These are phyloP conservation scores for cucumber (Cucumis sativus) DNA, from an alignment of 306 rosid genomes.

Conservation along the genomic window DNA sequence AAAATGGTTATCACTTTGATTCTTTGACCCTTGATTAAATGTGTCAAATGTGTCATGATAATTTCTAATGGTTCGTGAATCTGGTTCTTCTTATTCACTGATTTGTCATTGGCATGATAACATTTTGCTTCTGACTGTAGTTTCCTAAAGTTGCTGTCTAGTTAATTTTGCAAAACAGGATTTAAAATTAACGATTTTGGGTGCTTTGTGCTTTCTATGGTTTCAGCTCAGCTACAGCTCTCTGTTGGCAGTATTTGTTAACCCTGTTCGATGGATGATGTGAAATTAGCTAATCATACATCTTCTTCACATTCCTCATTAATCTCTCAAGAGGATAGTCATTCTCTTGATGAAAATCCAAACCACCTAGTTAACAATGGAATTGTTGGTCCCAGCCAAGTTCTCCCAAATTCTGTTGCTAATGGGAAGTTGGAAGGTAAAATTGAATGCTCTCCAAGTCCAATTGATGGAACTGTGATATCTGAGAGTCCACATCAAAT, in stretches of 20 bases:
- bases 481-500: not conserved
- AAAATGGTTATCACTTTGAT: not conserved
- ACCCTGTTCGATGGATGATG: constrained; percentile 9
- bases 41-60: not conserved
- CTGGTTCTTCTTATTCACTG: not conserved
- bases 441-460: not conserved
- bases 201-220: constrained; percentile 1
- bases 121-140: not conserved
- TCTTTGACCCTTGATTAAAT: not conserved
- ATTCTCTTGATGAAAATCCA: not conserved
- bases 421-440: not conserved
- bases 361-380: constrained; percentile 2
- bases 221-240: not conserved
- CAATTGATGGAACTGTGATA: not conserved
- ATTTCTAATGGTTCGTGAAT: not conserved
- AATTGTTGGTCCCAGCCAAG: not conserved
- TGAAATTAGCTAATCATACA: constrained; percentile 1
- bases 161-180: not conserved
- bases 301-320: constrained; percentile 5
- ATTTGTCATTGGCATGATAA: not conserved
- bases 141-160: not conserved
- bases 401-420: not conserved
- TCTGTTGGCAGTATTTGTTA: not conserved
- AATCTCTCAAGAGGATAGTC: not conserved
- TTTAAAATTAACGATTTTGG: not conserved